Conservation (phyloP, 1,284 basidiomycete genomes). For the Leccinum angustisporum region DNA sequence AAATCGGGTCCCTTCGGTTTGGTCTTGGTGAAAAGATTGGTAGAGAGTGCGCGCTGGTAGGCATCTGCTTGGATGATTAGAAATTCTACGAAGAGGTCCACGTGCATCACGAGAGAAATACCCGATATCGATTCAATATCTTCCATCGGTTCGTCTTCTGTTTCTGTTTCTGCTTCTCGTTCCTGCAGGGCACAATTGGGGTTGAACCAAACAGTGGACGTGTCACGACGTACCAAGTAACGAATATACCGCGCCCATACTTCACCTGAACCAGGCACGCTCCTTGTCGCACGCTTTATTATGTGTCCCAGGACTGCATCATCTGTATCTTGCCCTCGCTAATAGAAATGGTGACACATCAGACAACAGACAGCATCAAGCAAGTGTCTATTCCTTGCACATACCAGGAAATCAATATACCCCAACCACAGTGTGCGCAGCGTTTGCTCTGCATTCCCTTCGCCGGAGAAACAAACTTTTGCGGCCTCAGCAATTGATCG, state of each 20-base stretch:
- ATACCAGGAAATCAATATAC: conserved; percentile 59
- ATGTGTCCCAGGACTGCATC: conserved; percentile 42
- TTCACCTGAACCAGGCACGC: conserved; percentile 67
- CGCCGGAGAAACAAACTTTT: conserved; percentile 50
- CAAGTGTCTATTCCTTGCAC: conserved; percentile 2
- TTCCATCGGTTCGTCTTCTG: conserved; percentile 25
- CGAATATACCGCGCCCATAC: conserved; percentile 75
- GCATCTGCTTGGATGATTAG: conserved; percentile 42
- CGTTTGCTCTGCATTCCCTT: conserved; percentile 54
- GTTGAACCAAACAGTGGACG: background rate
- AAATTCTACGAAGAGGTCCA: background rate
- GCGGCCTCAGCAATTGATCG: conserved; percentile 75
- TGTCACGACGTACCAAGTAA: conserved; percentile 46
- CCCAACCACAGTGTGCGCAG: conserved; percentile 64
- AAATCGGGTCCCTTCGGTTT: conserved; percentile 21
- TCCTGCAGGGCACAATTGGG: conserved; percentile 36
- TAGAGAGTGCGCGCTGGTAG: conserved; percentile 56
- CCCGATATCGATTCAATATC: conserved; percentile 39
- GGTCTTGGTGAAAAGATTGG: conserved; percentile 47
- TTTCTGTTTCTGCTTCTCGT: conserved; percentile 30
- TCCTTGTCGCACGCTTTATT: conserved; percentile 58
- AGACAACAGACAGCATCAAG: background rate
- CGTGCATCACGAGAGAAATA: conserved; percentile 11
- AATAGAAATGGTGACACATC: conserved; percentile 7
- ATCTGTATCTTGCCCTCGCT: conserved; percentile 51